Base-by-base conservation (phyloP, 768 basidiomycete genomes). In the Leccinellum albellum region DNA sequence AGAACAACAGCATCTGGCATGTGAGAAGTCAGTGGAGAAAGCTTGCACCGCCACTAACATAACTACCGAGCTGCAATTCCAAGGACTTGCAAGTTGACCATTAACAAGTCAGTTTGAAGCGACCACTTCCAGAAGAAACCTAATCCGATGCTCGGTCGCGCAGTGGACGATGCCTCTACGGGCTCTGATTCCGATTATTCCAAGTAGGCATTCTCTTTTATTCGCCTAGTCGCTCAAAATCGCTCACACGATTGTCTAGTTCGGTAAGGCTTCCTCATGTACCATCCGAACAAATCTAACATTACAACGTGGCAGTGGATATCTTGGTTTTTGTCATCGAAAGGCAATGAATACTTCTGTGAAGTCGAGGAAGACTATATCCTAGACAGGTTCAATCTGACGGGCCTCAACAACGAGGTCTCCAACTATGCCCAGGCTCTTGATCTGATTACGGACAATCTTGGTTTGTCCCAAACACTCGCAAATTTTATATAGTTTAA, bases 291-390 rank as follows among this genome's bases (percentile, higher is more conserved):
- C 54, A 12, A 35, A 58, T 64, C 60, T 73, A 32, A 65, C 53
- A 26, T 51, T 3, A 6, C 17, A 52, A 29, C 24, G 45, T 23
- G 61, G 14, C 63, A 95, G 92, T 98, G 94, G 94, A 95, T 96
- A 64, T 93, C 94, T 4, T 98, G 94, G 94, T 97, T 98, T 68
- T 78, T 98, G 6, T 91, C 92, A 21, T 94, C 93, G 20, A 97
- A 97, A 71, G 95, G 97, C 56, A 98, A 99, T 71, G 97, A 99
- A 77, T 99, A 99, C 78, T 98, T 98, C 68, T 97, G 96, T 73
- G 95, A 98, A 78, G 94, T 98, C 60, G 97, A 98, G 70, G 97
- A 98, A 69, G 96, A 98, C 74, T 98, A 98, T 72, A 98, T 99
- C 66, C 81, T 97, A 55, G 96, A 98, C 75, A 85, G 95, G 52